Base-by-base conservation (phyloP, 2,329 filamentous ascomycete genomes). In the Pseudogymnoascus pannorum region DNA sequence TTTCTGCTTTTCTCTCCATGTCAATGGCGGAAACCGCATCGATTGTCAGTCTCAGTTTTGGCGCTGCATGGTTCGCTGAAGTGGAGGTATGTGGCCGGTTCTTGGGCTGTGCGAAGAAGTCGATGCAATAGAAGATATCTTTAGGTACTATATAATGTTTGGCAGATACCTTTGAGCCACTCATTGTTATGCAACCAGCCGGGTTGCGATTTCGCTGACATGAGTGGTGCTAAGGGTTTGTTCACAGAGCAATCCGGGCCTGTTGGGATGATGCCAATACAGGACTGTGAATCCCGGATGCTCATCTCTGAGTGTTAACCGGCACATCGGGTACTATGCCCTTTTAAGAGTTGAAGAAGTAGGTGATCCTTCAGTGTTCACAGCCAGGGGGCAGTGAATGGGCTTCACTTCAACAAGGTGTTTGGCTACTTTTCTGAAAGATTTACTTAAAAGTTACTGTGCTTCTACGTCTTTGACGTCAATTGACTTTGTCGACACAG, bases 131-230 rank as follows among this genome's bases (percentile, higher is more conserved):
- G 26, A 54, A 12, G 16, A 54, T 29, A 18, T 54, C 26, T 54
- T 54, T 4, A 18, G 48, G 48, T 18, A 54, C 9, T 54, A 54
- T 31, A 12, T 20, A 54, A 31, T 54, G 48, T 20, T 54, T 54
- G 26, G 48, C 48, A 54, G 48, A 14, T 7, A 2, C 11, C 9
- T 54, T 54, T 54, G 16, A 54, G 48, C 48, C 31, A 54, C 48
- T 31, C 48, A 54, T 54, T 54, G 48, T 54, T 16, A 31, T 18
- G 26, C 48, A 54, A 31, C 48, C 26, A 54, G 48, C 48, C 48
- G 48, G 48, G 48, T 54, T 11, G 48, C 48, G 3, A 18, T 2
- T 14, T 54, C 48, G 48, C 48, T 54, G 48, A 20, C 48, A 33
- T 31, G 48, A 54, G 48, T 16, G 48, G 16, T 9, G 9, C 48